Percentiles rank a stretch among this genome's conserved stretches.
Evolutionary conservation across 2,329 filamentous ascomycete species (phyloP).

Genomic region (Stylonectria norvegica): DNA sequence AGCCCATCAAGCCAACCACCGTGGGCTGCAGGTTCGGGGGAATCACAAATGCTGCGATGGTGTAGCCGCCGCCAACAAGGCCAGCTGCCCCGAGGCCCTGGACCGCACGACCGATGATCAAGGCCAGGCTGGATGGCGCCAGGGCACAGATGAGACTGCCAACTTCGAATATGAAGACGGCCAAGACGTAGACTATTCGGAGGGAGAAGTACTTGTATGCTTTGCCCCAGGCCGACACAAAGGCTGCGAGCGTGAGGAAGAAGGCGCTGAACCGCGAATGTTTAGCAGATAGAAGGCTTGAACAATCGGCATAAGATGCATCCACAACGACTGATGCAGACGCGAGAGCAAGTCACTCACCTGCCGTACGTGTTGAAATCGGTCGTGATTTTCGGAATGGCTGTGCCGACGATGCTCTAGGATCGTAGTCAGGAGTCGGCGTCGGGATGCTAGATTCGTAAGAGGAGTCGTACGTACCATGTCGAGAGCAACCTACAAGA

Average conservation of each 20-base stretch:
- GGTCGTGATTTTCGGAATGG: slow-evolving; percentile 46
- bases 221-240: slow-evolving; percentile 1
- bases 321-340: slow-evolving; percentile 51
- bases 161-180: slow-evolving; percentile 1
- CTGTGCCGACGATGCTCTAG: slow-evolving; percentile 44
- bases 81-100: slow-evolving; percentile 23
- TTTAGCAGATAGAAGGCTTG: slow-evolving; percentile 26
- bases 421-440: neutral
- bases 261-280: neutral
- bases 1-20: slow-evolving; percentile 30
- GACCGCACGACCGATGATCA: slow-evolving; percentile 1
- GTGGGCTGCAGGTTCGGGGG: slow-evolving; percentile 26
- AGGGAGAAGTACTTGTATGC: slow-evolving; percentile 3
- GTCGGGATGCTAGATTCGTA: neutral
- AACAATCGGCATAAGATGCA: slow-evolving; percentile 47
- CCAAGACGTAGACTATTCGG: neutral
- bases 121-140: neutral
- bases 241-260: slow-evolving; percentile 1
- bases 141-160: slow-evolving; percentile 1
- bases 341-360: slow-evolving; percentile 23
- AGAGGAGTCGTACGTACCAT: neutral
- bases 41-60: slow-evolving; percentile 42
- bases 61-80: slow-evolving; percentile 44
- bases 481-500: neutral
- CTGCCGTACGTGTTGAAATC: slow-evolving; percentile 32